Base-by-base conservation (phyloP, 768 basidiomycete species). In the Podaxis mareebaensis region DNA sequence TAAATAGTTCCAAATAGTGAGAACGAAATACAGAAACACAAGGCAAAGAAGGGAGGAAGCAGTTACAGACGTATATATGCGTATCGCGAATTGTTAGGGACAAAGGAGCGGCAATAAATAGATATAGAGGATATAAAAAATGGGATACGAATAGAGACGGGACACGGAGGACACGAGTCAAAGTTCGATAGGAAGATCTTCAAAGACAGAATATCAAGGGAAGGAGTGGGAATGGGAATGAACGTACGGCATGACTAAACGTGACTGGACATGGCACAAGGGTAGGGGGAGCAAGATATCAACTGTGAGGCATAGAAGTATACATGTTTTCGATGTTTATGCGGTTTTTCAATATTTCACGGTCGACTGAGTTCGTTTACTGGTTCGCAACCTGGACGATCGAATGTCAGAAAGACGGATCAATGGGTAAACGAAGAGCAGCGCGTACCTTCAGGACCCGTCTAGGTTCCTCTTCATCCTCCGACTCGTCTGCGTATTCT, bases 381-480 rank as follows among this genome's bases (percentile, higher is more conserved):
- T 71, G 67, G 65, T 74, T 74, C 26, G 72, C 70, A 59, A 74
- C 73, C 72, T 74, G 40, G 60, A 22, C 26, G 26, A 46, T 44
- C n/a, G 49, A 4, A 24, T 3, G 26, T 26, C 4, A 51, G 20
- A 11, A 24, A 13, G 7, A 28, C 10, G 22, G 12, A 51, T 3
- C 0, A 11, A 12, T 13, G 15, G 22, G 11, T 11, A 22, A 24
- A 51, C 12, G 4, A 24, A 12, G 49, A n/a, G 17, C 57, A 49
- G 46, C 58, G 67, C 73, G 13, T 26, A 75, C 75, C 72, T 78
- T 78, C 55, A 78, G 67, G 33, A 77, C 74, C 64, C 74, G 57
- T 67, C 54, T 68, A 22, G 69, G 69, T 55, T 67, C 67, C 33
- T 72, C 71, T 61, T 74, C 75, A 28, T 73, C 74, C 20, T 63